Evolutionary conservation across 2,329 filamentous ascomycete species (phyloP), one percentile per base, ranked within the genome.

Genomic region (Escovopsis sp.): DNA sequence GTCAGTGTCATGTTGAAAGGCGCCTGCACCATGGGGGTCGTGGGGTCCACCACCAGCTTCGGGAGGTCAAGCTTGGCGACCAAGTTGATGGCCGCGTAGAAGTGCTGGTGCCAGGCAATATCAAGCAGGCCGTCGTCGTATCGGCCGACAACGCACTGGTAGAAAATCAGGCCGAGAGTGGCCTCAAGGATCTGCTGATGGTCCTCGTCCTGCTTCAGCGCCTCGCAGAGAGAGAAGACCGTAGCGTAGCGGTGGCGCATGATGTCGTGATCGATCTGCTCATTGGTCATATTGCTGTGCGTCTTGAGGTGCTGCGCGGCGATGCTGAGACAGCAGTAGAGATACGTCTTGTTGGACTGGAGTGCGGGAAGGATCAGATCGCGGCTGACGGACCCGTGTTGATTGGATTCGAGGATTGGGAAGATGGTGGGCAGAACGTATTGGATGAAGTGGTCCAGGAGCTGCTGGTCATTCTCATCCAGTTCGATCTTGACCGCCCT

Each of bases 41-140:
- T 64, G 34, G 70, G 66, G 41, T 75, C 66, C 30, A 73, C 65
- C 36, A 88, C 73, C 33, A 76, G 57, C 27, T 69, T 67, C 9
- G 82, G 79, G 27, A 96, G 73, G 39, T 87, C 77, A 25, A 96
- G 76, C 59, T 84, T 87, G 54, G 81, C 74, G 17, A 94, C 82
- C 35, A 96, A 69, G 47, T 77, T 86, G 46, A 81, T 79, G 15
- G 80, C 88, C 4, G 87, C 87, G 55, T 92, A 81, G 63, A 96
- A 94, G 63, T 98, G 90, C 55, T 93, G 83, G 62, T 88, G 83
- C 90, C 90, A 98, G 16, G 87, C 78, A 47, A 96, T 93, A 53
- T 96, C 87, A 13, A 84, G 80, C 17, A 94, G 73, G 32, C 72
- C 72, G 52, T 94, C 85, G 48, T 90, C 80, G 26, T 80, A 76